These are phyloP conservation scores for Psilocybe azurescens DNA, from an alignment of 768 basidiomycete species.

Conservation along the genomic window DNA sequence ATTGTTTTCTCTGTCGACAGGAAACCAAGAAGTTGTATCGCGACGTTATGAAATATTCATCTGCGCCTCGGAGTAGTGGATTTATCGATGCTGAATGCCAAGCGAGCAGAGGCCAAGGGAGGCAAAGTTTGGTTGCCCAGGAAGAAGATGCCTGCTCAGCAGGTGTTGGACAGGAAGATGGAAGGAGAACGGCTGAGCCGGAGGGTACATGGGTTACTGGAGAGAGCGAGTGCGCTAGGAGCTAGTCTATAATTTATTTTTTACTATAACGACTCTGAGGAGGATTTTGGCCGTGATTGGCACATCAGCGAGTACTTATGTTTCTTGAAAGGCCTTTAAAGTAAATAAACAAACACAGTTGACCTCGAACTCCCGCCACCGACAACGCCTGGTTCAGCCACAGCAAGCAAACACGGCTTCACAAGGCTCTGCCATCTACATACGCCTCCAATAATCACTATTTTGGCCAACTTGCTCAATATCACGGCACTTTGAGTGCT, in stretches of 20 bases:
- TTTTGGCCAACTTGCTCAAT: neutral
- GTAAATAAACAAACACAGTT: constrained; percentile 12
- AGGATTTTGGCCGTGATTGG: neutral
- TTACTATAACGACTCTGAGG: neutral
- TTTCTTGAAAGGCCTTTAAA: neutral
- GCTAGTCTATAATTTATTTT: constrained; percentile 26
- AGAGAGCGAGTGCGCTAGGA: constrained; percentile 59
- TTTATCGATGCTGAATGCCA: constrained; percentile 64
- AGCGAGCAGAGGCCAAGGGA: constrained; percentile 52
- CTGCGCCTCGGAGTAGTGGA: constrained; percentile 87
- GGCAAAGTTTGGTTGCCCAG: constrained; percentile 78
- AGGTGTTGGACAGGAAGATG: constrained; percentile 76
- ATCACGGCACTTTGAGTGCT: neutral
- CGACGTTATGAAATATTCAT: constrained; percentile 88
- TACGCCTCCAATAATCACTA: constrained; percentile 7
- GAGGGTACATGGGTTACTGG: constrained; percentile 72
- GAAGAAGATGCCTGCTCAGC: constrained; percentile 82
- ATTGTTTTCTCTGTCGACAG: constrained; percentile 70
- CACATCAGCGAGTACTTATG: neutral
- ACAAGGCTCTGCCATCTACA: constrained; percentile 9
- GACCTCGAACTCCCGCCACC: constrained; percentile 8
- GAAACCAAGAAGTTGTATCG: constrained; percentile 88
- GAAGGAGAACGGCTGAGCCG: constrained; percentile 76
- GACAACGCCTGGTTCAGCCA: constrained; percentile 4
- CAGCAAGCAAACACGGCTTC: constrained; percentile 7